Conservation (phyloP, 306 rosid genomes). For the Cucumis melo region DNA sequence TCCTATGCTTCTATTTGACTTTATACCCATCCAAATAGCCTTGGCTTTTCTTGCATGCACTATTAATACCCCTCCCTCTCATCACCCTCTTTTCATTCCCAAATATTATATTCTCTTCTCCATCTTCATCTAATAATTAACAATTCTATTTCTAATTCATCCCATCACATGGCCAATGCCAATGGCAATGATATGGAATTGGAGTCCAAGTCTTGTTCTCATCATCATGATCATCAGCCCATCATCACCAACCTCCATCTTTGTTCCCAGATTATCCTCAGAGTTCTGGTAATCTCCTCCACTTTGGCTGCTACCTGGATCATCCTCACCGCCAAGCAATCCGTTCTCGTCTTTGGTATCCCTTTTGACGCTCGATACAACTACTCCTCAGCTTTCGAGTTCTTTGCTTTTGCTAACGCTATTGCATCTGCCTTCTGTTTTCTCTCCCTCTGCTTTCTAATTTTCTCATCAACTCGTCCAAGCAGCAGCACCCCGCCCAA, state of each 20-base stretch:
- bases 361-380: constrained; percentile 25
- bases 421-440: constrained; percentile 23
- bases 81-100: not conserved
- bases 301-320: constrained; percentile 31
- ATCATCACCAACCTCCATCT: not conserved
- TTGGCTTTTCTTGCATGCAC: too few species aligned
- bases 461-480: constrained; percentile 4
- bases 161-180: not conserved
- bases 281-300: constrained; percentile 11
- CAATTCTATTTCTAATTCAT: not conserved
- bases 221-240: too few species aligned
- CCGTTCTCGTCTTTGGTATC: constrained; percentile 17
- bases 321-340: constrained; percentile 26
- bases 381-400: constrained; percentile 31
- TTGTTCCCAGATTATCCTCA: constrained; percentile 23
- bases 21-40: not conserved
- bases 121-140: too few species aligned
- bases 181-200: not conserved
- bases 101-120: too few species aligned
- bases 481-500: not conserved
- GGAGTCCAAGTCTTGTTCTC: not conserved
- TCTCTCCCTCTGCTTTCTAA: constrained; percentile 10
- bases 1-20: too few species aligned
- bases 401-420: constrained; percentile 33
- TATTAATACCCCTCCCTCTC: not conserved